A percentile compares a stretch with the other conserved stretches of the same genome.
These are phyloP conservation scores for Liquidambar formosana DNA, from an alignment of 164 flowering plant genomes.

Conservation along the genomic window DNA sequence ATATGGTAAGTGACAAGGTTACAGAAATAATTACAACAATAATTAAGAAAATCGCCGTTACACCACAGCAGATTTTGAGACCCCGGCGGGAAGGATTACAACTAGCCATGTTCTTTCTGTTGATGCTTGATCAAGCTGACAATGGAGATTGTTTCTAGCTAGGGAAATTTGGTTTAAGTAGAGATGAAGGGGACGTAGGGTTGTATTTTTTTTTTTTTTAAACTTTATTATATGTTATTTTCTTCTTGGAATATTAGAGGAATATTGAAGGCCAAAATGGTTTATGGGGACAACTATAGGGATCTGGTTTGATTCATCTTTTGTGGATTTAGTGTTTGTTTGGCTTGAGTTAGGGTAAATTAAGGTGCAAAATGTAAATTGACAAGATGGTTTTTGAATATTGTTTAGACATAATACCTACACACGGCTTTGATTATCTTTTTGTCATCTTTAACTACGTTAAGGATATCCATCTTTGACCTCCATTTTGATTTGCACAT, in stretches of 20 bases:
- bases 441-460: too few species aligned
- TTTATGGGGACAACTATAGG: not conserved
- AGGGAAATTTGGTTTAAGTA: not conserved
- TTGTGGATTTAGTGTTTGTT: slow-evolving; percentile 6
- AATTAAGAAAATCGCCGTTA: slow-evolving; percentile 21
- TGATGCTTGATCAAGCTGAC: too few species aligned
- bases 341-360: not conserved
- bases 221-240: not conserved
- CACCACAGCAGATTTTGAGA: slow-evolving; percentile 32
- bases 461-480: too few species aligned
- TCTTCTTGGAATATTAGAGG: not conserved
- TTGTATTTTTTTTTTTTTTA: not conserved
- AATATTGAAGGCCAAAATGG: not conserved
- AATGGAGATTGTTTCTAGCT: not conserved
- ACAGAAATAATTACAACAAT: slow-evolving; percentile 8
- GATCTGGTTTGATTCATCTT: not conserved
- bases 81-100: slow-evolving; percentile 10
- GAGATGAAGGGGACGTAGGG: not conserved
- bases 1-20: slow-evolving; percentile 34
- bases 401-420: too few species aligned
- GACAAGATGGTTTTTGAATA: not conserved
- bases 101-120: not conserved
- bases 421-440: too few species aligned
- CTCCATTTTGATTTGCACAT: too few species aligned
- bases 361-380: not conserved